Percentiles rank a stretch among this genome's conserved stretches.
phyloP scores from a whole-genome alignment of 2,329 filamentous ascomycete species.

The Fusarium nygamai region DNA sequence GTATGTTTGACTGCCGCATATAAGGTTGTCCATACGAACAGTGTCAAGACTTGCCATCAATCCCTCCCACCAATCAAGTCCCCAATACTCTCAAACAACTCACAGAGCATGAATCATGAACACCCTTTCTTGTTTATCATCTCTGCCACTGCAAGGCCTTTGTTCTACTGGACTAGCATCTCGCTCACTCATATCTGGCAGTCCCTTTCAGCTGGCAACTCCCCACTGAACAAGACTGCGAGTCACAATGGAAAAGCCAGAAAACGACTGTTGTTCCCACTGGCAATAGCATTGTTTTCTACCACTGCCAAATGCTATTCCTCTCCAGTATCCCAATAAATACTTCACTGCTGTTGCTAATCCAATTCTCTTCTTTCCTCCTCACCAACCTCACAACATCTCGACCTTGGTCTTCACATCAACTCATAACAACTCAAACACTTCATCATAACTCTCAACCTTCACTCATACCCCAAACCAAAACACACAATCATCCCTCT shows the following conservation, averaged over 20 bases:
- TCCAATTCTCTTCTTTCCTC: background rate
- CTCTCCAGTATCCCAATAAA: fast-evolving
- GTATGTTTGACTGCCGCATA: fast-evolving
- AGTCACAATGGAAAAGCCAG: background rate
- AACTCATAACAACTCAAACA: background rate
- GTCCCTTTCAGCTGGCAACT: background rate
- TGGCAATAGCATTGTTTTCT: background rate
- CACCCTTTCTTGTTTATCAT: fast-evolving
- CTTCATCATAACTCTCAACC: background rate
- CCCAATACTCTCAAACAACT: background rate
- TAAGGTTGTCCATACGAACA: background rate
- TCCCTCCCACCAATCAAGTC: background rate
- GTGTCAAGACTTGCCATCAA: background rate
- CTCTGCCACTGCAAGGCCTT: fast-evolving
- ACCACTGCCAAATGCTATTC: fast-evolving
- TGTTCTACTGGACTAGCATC: fast-evolving
- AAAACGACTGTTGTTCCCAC: background rate
- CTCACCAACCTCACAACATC: background rate
- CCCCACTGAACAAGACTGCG: background rate
- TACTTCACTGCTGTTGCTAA: background rate
- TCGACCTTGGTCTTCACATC: background rate
- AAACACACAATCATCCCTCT: background rate
- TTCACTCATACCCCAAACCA: background rate
- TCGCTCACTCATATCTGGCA: background rate
- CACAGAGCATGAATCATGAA: background rate